Base-by-base conservation (phyloP, 352 stramenopile species). In the Stramenopiles sp. region DNA sequence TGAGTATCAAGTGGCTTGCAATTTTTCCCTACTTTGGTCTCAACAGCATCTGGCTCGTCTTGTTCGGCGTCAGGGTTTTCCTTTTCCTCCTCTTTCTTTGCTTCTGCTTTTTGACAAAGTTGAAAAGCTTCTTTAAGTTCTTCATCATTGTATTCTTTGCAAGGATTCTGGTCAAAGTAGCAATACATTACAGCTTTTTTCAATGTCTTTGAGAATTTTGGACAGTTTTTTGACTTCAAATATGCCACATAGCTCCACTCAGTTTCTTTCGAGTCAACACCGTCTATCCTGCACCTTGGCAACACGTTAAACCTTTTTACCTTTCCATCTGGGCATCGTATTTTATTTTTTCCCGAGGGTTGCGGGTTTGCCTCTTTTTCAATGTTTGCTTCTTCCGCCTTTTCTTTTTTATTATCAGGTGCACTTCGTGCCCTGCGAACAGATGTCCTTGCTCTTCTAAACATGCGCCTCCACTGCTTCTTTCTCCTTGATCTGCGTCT, bases 1-100 rank as follows among this genome's bases (percentile, higher is more conserved):
- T 55, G 39, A 55, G 14, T 14, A 14, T 55, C 39, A 55, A 55
- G 39, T 33, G 71, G 71, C 14, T 31, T 31, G 8, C 71, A 78
- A 78, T 31, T 78, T 33, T 78, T 31, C 8, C 71, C 31, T 14
- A 78, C 71, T 78, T 14, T 33, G 22, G 71, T 78, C 22, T 78
- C 71, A 71, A 27, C 22, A 22, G 27, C 27, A 4, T 78, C 71
- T 33, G 30, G 30, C 22, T 78, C 71, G 71, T 78, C 31, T 78
- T 78, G 71, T 33, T 78, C 71, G 71, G 71, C 71, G 22, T 78
- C 71, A 14, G 71, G 71, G 71, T 33, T 78, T 33, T 78, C 31
- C 22, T 4, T 14, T 33, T 78, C 71, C 22, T 78, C 71, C 22
- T 78, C 71, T 33, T 78, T 78, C 31, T 33, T 33, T 33, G 31